Conservation (phyloP, 2,329 filamentous ascomycete genomes). For the Microascus cirrosus region DNA sequence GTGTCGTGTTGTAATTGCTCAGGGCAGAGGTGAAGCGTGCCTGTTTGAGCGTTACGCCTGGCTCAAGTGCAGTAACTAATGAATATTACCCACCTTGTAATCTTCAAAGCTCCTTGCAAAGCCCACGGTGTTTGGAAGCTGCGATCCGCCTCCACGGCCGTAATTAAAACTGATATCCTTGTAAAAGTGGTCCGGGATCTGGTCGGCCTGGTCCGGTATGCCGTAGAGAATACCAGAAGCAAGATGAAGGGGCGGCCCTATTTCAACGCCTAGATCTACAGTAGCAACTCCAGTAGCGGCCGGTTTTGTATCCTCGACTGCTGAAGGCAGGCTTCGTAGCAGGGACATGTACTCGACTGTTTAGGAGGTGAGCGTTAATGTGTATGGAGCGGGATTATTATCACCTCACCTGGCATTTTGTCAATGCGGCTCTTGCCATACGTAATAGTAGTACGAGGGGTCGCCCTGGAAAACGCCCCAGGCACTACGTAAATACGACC, state of each 20-base stretch:
- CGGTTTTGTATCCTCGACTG: background rate
- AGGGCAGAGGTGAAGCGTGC: constrained; percentile 1
- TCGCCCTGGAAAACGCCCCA: background rate
- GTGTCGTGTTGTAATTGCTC: constrained; percentile 3
- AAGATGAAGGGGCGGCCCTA: background rate
- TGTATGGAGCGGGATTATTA: background rate
- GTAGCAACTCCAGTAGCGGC: background rate
- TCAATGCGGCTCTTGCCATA: background rate
- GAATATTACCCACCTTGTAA: background rate
- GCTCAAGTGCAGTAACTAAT: background rate
- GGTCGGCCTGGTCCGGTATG: background rate
- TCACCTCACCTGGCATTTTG: background rate
- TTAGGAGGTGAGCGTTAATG: background rate
- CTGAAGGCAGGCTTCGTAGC: background rate
- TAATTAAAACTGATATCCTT: constrained; percentile 1
- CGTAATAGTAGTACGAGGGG: background rate
- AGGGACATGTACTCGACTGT: background rate
- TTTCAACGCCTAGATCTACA: background rate
- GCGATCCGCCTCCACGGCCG: constrained; percentile 1
- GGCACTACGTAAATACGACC: background rate
- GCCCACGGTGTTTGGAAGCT: constrained; percentile 1
- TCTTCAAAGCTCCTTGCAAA: background rate
- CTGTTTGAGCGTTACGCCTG: background rate
- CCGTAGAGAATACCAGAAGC: background rate
- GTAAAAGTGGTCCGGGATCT: constrained; percentile 3